Percentiles rank a stretch among this genome's conserved stretches.
Conservation (phyloP, 768 basidiomycete genomes). For the Mycena chlorophos region DNA sequence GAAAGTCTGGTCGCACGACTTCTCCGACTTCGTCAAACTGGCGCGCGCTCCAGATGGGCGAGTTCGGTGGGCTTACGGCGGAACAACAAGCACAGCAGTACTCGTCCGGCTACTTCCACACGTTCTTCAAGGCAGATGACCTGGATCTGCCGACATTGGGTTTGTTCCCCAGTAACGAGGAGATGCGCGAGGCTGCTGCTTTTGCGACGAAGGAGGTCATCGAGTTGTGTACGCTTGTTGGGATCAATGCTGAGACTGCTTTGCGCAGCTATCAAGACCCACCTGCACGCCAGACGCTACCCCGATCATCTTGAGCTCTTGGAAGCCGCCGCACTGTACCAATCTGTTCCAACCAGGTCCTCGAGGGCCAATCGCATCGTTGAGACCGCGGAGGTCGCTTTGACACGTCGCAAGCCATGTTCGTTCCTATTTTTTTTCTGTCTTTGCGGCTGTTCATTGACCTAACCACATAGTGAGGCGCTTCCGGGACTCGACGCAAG, state of each 20-base stretch:
- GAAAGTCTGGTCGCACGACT: no score
- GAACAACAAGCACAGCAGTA: background rate
- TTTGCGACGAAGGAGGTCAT: background rate
- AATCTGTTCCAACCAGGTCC: no score
- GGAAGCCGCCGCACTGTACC: background rate
- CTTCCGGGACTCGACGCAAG: no score
- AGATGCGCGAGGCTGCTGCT: background rate
- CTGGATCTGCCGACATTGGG: background rate
- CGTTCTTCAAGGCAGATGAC: background rate
- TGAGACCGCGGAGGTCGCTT: no score
- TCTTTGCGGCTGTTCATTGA: no score
- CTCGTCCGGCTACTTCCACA: background rate
- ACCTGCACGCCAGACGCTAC: background rate
- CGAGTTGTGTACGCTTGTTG: background rate
- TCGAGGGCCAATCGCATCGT: no score
- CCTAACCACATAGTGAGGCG: no score
- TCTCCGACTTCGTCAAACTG: no score
- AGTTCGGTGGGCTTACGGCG: background rate
- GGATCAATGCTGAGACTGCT: background rate
- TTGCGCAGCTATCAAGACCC: background rate
- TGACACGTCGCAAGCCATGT: no score
- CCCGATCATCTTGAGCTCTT: background rate
- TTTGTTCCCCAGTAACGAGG: background rate
- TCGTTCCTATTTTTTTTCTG: no score
- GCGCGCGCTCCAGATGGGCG: background rate